Evolutionary conservation across 2,329 filamentous ascomycete species (phyloP), one percentile per base, ranked within the genome.

Genomic region (Hypomyces perniciosus): DNA sequence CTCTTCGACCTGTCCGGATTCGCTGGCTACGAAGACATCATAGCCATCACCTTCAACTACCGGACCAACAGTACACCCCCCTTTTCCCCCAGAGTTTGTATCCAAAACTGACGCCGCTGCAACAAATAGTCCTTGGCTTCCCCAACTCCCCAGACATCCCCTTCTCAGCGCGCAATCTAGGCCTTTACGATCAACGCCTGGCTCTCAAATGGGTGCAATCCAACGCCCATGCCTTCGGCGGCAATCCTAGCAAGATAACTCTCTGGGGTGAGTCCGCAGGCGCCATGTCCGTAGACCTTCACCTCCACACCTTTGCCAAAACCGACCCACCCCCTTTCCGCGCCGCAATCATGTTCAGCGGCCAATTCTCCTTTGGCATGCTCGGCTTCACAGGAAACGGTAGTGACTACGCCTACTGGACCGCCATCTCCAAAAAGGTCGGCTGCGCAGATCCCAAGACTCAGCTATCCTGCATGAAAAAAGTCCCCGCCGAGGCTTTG

Each of bases 91-190:
- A 8, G 5, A 6, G 30, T 8, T 8, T 1, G 6, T 4, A 3
- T 8, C 4, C 1, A 8, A 43, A 2, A n/a, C 50, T 54, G 5
- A 43, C 7, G 10, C 9, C 6, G 20, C 20, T 29, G 7, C 6
- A 10, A 8, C 8, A 12, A 4, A 2, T 4, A 64, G 62, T 62
- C 6, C 61, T 65, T 41, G 76, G 76, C 2, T 80, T 79, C 54
- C 60, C 78, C 6, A 69, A 68, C 42, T 66, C 70, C 1, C 67
- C 62, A 10, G 64, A 73, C 38, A 65, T 74, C 8, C 51, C 66
- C 2, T 56, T 59, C 0, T 62, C 66, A 26, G 66, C 73, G 1
- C 68, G 51, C 6, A 66, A 64, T 31, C 54, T 65, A 7, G 59
- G 62, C 4, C 28, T 65, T 0, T 54, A 62, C n/a, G 61, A 65